These are phyloP conservation scores for Homolaphlyctis polyrhiza DNA, from an alignment of 371 early-diverging fungal genomes.

Conservation along the genomic window DNA sequence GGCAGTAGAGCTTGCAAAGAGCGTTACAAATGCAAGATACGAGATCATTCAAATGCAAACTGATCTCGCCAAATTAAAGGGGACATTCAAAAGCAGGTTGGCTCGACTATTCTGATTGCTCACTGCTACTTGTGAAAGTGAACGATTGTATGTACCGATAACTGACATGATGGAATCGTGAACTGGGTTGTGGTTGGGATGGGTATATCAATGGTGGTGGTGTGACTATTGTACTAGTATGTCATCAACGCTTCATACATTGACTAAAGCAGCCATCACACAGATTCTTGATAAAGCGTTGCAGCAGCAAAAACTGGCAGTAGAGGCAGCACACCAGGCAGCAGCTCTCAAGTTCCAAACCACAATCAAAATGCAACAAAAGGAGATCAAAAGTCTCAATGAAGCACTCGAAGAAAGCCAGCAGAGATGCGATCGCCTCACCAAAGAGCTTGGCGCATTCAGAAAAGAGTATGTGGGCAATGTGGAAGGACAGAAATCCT, in stretches of 20 bases:
- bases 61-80: conserved; percentile 4
- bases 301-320: not conserved
- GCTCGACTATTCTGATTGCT: not conserved
- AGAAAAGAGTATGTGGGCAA: conserved; percentile 14
- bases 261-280: too few species aligned
- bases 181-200: too few species aligned
- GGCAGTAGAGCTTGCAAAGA: too few species aligned
- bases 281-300: too few species aligned
- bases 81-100: conserved; percentile 1
- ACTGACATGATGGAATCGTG: too few species aligned
- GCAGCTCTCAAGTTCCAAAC: not conserved
- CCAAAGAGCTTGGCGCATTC: conserved; percentile 4
- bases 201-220: too few species aligned
- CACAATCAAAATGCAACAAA: not conserved
- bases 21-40: not conserved
- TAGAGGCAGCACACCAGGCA: not conserved
- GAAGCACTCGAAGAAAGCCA: conserved; percentile 11
- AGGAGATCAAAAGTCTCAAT: not conserved
- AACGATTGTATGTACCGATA: too few species aligned
- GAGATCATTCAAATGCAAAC: conserved; percentile 7
- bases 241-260: too few species aligned
- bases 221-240: too few species aligned
- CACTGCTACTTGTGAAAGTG: too few species aligned
- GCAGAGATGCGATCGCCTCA: conserved; percentile 10
- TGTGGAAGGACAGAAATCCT: conserved; percentile 14